Conservation (phyloP, 2,329 filamentous ascomycete genomes). For the Paramyrothecium sp. region DNA sequence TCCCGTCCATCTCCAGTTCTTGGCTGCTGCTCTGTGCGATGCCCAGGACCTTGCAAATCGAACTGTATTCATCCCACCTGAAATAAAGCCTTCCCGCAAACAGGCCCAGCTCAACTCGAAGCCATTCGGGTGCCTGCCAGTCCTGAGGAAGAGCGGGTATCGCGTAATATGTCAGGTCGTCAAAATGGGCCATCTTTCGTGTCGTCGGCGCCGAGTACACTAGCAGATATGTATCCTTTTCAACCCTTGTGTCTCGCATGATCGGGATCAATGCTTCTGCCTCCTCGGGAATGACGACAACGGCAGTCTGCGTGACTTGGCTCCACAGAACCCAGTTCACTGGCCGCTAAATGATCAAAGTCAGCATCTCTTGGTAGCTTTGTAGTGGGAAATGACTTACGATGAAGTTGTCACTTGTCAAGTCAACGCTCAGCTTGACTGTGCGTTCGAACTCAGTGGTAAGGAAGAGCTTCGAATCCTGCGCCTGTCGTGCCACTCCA, state of each 20-base stretch:
- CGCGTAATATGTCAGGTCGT: constrained; percentile 50
- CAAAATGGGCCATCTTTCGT: constrained; percentile 55
- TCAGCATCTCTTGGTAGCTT: constrained; percentile 4
- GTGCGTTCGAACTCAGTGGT: constrained; percentile 25
- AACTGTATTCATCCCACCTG: constrained; percentile 43
- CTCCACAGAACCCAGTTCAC: constrained; percentile 63
- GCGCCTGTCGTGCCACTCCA: constrained; percentile 14
- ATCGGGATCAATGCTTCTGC: constrained; percentile 51
- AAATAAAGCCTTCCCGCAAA: constrained; percentile 62
- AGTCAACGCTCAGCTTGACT: constrained; percentile 16
- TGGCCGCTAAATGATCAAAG: constrained; percentile 28
- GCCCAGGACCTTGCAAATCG: constrained; percentile 30
- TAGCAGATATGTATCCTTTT: constrained; percentile 33
- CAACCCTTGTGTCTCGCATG: constrained; percentile 23
- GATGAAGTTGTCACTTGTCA: constrained; percentile 18
- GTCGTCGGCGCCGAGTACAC: constrained; percentile 53
- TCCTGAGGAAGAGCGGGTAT: constrained; percentile 44
- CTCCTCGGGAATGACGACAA: constrained; percentile 63
- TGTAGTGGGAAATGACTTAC: constrained; percentile 6
- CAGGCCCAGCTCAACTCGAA: constrained; percentile 57
- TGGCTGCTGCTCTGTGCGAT: constrained; percentile 11
- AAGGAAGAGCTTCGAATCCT: constrained; percentile 23
- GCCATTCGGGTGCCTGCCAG: constrained; percentile 49
- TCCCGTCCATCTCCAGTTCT: neutral
- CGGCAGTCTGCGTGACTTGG: constrained; percentile 37